phyloP scores from a whole-genome alignment of 1,139 yeast genomes.

The Zygosaccharomyces sapae region DNA sequence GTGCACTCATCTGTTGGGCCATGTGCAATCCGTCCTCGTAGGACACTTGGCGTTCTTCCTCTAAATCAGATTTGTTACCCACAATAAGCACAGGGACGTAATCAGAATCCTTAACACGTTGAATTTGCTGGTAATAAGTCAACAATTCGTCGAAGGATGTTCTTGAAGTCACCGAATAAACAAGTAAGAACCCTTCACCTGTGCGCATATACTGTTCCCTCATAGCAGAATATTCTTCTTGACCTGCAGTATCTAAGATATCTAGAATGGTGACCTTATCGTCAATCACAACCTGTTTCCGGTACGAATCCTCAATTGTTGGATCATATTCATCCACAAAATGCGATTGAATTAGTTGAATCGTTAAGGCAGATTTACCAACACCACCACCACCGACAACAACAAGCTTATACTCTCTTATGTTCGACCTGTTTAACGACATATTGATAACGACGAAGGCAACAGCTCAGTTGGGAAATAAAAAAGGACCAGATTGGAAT shows the following conservation, averaged over 20 bases:
- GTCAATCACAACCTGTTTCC: slow-evolving; percentile 76
- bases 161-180: slow-evolving; percentile 76
- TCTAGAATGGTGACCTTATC: slow-evolving; percentile 75
- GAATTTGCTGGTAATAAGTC: slow-evolving; percentile 76
- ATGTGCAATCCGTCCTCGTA: slow-evolving; percentile 77
- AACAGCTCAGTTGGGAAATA: background rate
- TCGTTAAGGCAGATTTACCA: slow-evolving; percentile 93
- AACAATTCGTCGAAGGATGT: slow-evolving; percentile 75
- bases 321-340: slow-evolving; percentile 97
- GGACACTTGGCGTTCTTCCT: slow-evolving; percentile 73
- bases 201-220: slow-evolving; percentile 92
- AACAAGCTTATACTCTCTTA: slow-evolving; percentile 74
- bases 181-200: slow-evolving; percentile 85
- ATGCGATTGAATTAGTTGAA: slow-evolving; percentile 83
- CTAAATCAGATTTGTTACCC: slow-evolving; percentile 78
- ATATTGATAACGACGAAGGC: slow-evolving; percentile 3
- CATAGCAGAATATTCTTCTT: slow-evolving; percentile 95
- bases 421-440: slow-evolving; percentile 27
- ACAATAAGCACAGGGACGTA: slow-evolving; percentile 69
- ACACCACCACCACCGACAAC: slow-evolving; percentile 99
- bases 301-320: slow-evolving; percentile 87
- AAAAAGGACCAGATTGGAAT: background rate
- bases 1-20: slow-evolving; percentile 69
- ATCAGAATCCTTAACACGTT: slow-evolving; percentile 76
- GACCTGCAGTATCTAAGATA: slow-evolving; percentile 96